Conservation (phyloP, 805 yeast genomes). For the Tetrapisispora taiwanensis region DNA sequence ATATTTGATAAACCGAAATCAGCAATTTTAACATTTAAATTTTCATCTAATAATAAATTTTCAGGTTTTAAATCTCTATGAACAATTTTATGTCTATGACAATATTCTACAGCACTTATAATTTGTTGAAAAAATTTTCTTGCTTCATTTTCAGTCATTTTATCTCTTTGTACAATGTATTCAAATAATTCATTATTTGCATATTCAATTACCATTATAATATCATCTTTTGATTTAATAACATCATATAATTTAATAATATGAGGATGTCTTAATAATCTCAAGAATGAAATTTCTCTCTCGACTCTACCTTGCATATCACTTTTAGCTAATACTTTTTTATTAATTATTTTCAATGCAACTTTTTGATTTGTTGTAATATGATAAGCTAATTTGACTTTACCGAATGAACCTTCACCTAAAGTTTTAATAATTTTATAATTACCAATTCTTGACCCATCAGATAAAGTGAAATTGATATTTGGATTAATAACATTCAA, state of each 20-base stretch:
- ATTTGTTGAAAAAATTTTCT: constrained; percentile 92
- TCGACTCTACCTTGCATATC: constrained; percentile 97
- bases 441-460: constrained; percentile 62
- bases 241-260: constrained; percentile 93
- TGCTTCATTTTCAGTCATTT: constrained; percentile 86
- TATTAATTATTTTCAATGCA: constrained; percentile 84
- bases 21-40: constrained; percentile 86
- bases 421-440: constrained; percentile 86
- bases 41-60: constrained; percentile 78
- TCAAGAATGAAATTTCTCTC: constrained; percentile 81
- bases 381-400: constrained; percentile 86
- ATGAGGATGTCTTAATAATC: constrained; percentile 88
- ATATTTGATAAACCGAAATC: constrained; percentile 91
- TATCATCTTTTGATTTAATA: constrained; percentile 88
- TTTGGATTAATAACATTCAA: constrained; percentile 1
- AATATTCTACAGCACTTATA: constrained; percentile 91
- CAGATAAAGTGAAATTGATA: constrained; percentile 10
- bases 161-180: constrained; percentile 87
- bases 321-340: constrained; percentile 83
- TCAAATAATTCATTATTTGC: constrained; percentile 96
- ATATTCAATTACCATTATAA: constrained; percentile 92
- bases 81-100: constrained; percentile 92
- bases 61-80: constrained; percentile 97
- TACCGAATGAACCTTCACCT: constrained; percentile 96
- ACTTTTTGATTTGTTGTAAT: constrained; percentile 85